Conservation (phyloP, 2,329 filamentous ascomycete species). For the Aotearoamyces nothofagi region DNA sequence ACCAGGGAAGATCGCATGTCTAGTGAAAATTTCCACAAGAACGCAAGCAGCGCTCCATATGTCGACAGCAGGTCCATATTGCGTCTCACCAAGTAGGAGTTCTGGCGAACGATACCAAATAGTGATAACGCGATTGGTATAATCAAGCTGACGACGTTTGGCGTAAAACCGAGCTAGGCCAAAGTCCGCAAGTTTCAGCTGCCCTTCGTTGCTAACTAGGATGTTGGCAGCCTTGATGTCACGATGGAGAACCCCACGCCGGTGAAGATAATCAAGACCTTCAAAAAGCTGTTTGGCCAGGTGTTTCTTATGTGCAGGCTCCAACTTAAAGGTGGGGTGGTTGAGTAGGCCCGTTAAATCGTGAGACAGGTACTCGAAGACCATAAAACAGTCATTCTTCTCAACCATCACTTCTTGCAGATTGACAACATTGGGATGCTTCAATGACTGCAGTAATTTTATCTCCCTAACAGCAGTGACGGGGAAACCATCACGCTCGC, state of each 20-base stretch:
- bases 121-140: conserved; percentile 96
- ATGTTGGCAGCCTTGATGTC: conserved; percentile 99
- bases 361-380: conserved; percentile 95
- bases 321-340: conserved; percentile 79
- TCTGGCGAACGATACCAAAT: conserved; percentile 96
- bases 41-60: conserved; percentile 98
- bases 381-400: conserved; percentile 98
- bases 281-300: conserved; percentile 87
- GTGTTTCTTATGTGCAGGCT: conserved; percentile 79
- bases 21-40: conserved; percentile 89
- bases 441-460: conserved; percentile 76
- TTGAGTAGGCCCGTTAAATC: conserved; percentile 91
- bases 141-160: conserved; percentile 81
- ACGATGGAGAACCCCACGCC: conserved; percentile 82
- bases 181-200: conserved; percentile 90
- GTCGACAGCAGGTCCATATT: conserved; percentile 80
- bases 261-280: conserved; percentile 85
- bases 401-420: conserved; percentile 95
- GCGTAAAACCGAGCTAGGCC: conserved; percentile 92
- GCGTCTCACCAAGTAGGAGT: conserved; percentile 77
- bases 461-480: conserved; percentile 86
- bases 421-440: conserved; percentile 69
- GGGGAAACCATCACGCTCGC: conserved; percentile 79
- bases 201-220: conserved; percentile 75
- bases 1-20: conserved; percentile 85